Base-by-base conservation (phyloP, 2,329 filamentous ascomycete genomes). In the Mycogone perniciosa region DNA sequence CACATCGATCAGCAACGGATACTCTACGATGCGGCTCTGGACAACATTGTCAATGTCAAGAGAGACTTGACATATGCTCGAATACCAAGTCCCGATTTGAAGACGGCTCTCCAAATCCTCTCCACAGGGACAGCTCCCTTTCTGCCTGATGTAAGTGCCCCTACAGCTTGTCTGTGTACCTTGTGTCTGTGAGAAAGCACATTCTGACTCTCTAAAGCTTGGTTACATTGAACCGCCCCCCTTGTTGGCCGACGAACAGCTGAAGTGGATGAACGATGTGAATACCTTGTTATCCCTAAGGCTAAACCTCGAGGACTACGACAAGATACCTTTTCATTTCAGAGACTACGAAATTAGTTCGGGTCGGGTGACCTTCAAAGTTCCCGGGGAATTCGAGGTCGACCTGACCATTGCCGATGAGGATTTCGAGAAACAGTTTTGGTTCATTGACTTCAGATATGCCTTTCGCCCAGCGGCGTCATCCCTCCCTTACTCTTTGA, bases 351-450 rank as follows among this genome's bases (percentile, higher is more conserved):
- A 76, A 5, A 87, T 99, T 54, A 79, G 80, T 47, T 87, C 89
- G 46, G 93, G 95, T n/a, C 83, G 92, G 44, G 92, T 88, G 6
- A 97, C 90, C 0, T 99, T 99, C 66, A 80, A 75, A 43, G 87
- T 97, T 1, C 73, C 81, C 3, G 81, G 81, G 48, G 92, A 97
- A 66, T 96, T 96, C 60, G 92, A 97, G 66, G 81, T 97, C 20
- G 93, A 97, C 64, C 78, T 99, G 46, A 91, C 90, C 1, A 87
- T 97, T 56, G 89, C 88, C 13, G 86, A 91, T 59, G 91, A 97
- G 63, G 86, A 93, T 57, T 81, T 84, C 13, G 76, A 83, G 31
- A 86, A 87, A 48, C 91, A 95, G 60, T 95, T 95, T 64, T 96
- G 87, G 76, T 96, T 97, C 64, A 88, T 97, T 55, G 91, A 97